Base-by-base conservation (phyloP, 2,329 filamentous ascomycete species). In the Clarireedia homoeocarpa region DNA sequence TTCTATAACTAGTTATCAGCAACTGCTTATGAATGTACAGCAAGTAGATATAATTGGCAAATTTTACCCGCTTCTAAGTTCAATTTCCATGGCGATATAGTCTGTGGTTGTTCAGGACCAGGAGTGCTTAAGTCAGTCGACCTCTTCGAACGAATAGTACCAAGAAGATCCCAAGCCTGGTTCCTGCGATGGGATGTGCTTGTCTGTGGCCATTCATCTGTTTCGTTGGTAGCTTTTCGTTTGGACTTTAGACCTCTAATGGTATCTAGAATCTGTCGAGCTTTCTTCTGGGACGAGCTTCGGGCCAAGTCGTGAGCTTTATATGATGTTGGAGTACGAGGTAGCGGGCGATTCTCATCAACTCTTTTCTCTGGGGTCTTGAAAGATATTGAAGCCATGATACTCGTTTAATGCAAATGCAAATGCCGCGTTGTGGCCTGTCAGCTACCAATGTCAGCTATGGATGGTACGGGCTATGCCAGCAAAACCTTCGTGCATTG, bases 161-260 rank as follows among this genome's bases (percentile, higher is more conserved):
- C 46, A 36, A 64, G 58, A 26, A 65, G 39, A 23, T 63, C 56
- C 26, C 57, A 55, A n/a, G 60, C 50, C 17, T 59, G 59, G 14
- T 60, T 63, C 14, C 51, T 58, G n/a, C 58, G 57, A 14, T 36
- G 24, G 24, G 39, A 20, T 2, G 53, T 47, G 12, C 30, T 48
- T n/a, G 39, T 42, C 17, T 42, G n/a, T n/a, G 23, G n/a, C 7
- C n/a, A 20, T 23, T 51, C 47, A 36, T 51, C 53, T 24, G 26
- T 15, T 6, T 51, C 38, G 14, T n/a, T 14, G 15, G 36, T 38
- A 12, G 23, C 24, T 30, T 36, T 45, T 20, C 52, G 44, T 34
- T 42, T 45, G 44, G 38, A 51, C n/a, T 51, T 55, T 5, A 55
- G 51, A 30, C 53, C 24, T 39, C 40, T 51, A n/a, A 55, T 36